Evolutionary conservation across 345 rosid species (phyloP).

Genomic region (Eucalyptus erythrocorys): DNA sequence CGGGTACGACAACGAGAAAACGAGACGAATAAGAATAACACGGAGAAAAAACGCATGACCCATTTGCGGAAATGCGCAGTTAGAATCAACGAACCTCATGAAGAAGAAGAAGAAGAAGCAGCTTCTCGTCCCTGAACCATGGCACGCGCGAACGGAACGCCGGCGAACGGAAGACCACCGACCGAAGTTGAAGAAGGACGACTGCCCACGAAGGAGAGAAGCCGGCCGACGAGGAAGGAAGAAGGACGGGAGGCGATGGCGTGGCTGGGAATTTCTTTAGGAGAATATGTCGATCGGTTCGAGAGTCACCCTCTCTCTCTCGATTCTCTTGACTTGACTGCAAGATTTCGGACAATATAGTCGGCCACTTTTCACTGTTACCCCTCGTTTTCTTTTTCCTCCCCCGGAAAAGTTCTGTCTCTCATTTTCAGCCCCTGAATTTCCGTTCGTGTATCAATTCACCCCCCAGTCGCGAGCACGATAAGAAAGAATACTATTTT

Average conservation of each 20-base stretch:
- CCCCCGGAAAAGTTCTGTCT: no score
- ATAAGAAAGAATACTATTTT: no score
- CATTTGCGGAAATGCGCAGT: not conserved
- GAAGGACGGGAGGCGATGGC: not conserved
- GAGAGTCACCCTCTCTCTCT: not conserved
- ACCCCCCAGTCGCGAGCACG: not conserved
- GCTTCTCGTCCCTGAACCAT: not conserved
- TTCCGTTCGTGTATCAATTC: not conserved
- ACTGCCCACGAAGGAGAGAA: not conserved
- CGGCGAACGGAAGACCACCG: not conserved
- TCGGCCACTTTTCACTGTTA: not conserved
- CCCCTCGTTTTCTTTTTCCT: not conserved
- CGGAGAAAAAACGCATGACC: not conserved
- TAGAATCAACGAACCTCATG: not conserved
- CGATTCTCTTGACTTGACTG: not conserved
- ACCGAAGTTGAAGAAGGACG: not conserved
- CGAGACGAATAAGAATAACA: not conserved
- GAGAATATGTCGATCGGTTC: not conserved
- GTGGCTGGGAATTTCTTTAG: not conserved
- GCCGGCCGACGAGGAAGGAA: not conserved
- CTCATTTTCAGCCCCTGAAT: not conserved
- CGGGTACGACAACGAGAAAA: not conserved
- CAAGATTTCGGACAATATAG: not conserved
- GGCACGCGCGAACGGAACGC: not conserved
- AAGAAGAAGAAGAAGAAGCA: not conserved